Base-by-base conservation (phyloP, 345 rosid genomes). In the Eucalyptus virginea region DNA sequence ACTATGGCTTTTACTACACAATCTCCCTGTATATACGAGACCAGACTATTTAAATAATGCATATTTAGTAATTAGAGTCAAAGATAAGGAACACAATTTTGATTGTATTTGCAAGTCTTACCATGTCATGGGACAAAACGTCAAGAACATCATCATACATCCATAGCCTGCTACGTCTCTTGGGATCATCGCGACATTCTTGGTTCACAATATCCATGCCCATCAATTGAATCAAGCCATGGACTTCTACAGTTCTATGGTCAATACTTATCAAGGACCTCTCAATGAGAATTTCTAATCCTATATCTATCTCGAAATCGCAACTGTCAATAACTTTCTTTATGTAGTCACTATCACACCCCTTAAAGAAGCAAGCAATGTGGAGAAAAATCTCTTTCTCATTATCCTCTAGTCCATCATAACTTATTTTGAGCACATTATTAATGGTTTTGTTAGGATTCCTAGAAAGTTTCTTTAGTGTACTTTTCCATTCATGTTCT, bases 181-280 rank as follows among this genome's bases (percentile, higher is more conserved):
- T 0, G 0, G 37, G 77, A 65, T 65, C 21, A 65, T 65, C 37
- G 5, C 6, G 5, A 23, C 60, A 13, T 65, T n/a, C 77, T 65
- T 65, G 77, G 21, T 65, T 65, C 21, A 65, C 77, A 7, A 65
- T 65, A n/a, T 65, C 77, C 10, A 15, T n/a, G 2, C 77, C 77
- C 77, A n/a, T 65, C 6, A 16, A 15, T n/a, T 65, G 77, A 65
- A n/a, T 65, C 21, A 65, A n/a, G 40, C 8, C 77, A n/a, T 65
- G 77, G 11, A 65, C 0, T n/a, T 30, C 9, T 0, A 65, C 4
- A 3, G 0, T 15, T n/a, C 19, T 1, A 1, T 7, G 5, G 37
- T 15, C 11, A 2, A 14, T n/a, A 30, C 77, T n/a, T 65, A 65
- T 65, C 77, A 65, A n/a, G 21, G 37, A 15, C 77, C 77, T n/a